Base-by-base conservation (phyloP, 805 yeast genomes). In the Candida sanyiensis region DNA sequence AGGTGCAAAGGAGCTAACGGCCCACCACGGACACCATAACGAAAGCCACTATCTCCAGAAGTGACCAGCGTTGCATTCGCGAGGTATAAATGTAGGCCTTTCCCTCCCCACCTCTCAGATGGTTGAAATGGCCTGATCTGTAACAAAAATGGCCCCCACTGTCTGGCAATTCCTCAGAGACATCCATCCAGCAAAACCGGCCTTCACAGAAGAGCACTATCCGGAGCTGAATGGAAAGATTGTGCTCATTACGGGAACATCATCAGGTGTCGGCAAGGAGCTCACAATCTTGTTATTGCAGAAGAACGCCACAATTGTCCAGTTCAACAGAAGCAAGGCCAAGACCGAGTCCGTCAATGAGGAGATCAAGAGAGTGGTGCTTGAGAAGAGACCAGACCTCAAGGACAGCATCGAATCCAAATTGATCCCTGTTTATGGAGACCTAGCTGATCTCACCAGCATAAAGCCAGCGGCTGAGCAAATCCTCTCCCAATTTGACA, bases 361-460 rank as follows among this genome's bases (percentile, higher is more conserved):
- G 7, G 45, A 45, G 11, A 38, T 69, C 27, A 47, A 49, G 27
- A 40, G 42, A 3, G 56, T 56, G 25, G 31, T 56, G 7, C 50
- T 56, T 21, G 37, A 38, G 10, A 49, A 40, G 42, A 33, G 50
- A 2, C 27, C 43, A 7, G 37, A 27, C 3, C 27, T 45, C 5
- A 25, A 33, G 0, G 34, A 36, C 30, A 4, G 39, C 42, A 26
- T 59, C 36, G 33, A 46, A 41, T 40, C 46, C 12, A 43, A 50
- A 28, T 43, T 58, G 24, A 42, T 48, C 22, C 43, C 53, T 16
- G 48, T 63, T 9, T 44, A 46, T 15, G 49, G 57, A 8, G 70
- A 66, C 47, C 54, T 66, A 37, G 37, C 59, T 25, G 78, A 75
- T 48, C 52, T 75, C 40, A 40, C 59, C 6, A 59, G 69, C 2